Evolutionary conservation across 768 basidiomycete genomes (phyloP), one percentile per base, ranked within the genome.

Genomic region (Mycena amicta): DNA sequence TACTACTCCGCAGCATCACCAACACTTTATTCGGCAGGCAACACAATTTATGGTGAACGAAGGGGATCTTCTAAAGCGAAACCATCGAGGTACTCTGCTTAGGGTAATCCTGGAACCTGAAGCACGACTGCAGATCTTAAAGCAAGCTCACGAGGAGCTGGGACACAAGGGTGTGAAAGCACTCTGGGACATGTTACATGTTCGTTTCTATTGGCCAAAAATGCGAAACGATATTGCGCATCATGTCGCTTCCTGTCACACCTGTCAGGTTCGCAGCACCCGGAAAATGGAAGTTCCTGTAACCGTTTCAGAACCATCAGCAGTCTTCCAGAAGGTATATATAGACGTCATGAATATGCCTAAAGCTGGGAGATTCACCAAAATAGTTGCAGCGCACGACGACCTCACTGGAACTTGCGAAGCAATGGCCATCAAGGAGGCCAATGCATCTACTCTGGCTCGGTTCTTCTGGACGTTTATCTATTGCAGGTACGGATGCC

Each of bases 401-500:
- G n/a, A n/a, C n/a, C n/a, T n/a, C n/a, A n/a, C n/a, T n/a, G n/a
- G n/a, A n/a, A n/a, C n/a, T n/a, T n/a, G n/a, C 26, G 68, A 71
- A 59, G 69, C 65, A 29, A 25, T 65, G 22, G 61, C 68, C 1
- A 39, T 73, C 4, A 27, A 47, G 1, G 41, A 43, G 0, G 47
- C 31, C 4, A 51, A 40, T 5, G 47, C 67, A 0, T 33, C 52
- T 3, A 20, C 56, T 1, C 18, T 74, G 0, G 60, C 59, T 13
- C 58, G 60, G 66, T 73, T n/a, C n/a, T n/a, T n/a, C n/a, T n/a
- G n/a, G n/a, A n/a, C n/a, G n/a, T n/a, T n/a, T n/a, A n/a, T n/a
- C 11, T 63, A 72, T 18, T 74, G 72, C 41, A 59, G 68, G 11
- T 74, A 71, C 52, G 72, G 72, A 30, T 52, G 51, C 0, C 53